Percentiles rank a stretch among this genome's conserved stretches.
phyloP scores from a whole-genome alignment of 164 flowering plant genomes.

The Hamamelis virginiana region DNA sequence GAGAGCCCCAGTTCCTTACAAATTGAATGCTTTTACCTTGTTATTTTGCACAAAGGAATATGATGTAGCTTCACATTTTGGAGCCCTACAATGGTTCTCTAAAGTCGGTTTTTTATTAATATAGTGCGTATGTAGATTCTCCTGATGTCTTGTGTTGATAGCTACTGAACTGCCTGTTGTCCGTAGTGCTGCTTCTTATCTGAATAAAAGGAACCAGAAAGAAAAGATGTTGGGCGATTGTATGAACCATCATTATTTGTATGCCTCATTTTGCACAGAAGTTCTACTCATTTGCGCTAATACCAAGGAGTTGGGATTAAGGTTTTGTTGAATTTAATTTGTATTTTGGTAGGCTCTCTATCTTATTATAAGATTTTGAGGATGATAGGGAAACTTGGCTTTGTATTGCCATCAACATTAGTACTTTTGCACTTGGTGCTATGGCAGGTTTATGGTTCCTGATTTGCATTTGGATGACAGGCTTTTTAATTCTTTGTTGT shows the following conservation, averaged over 20 bases:
- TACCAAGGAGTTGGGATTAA: too few species aligned
- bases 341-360: too few species aligned
- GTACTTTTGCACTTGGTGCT: background rate
- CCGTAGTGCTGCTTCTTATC: background rate
- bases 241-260: background rate
- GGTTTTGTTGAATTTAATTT: too few species aligned
- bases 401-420: background rate
- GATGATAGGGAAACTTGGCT: background rate
- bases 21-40: too few species aligned
- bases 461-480: background rate
- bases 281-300: too few species aligned
- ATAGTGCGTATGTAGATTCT: background rate
- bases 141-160: background rate
- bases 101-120: background rate
- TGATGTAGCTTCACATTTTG: too few species aligned
- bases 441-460: background rate
- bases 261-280: background rate
- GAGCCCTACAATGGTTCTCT: too few species aligned
- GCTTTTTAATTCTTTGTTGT: background rate
- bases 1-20: too few species aligned
- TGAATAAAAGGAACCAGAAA: background rate
- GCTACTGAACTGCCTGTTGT: background rate
- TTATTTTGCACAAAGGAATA: too few species aligned
- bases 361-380: background rate
- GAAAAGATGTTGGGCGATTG: background rate